phyloP scores from a whole-genome alignment of 2,329 filamentous ascomycete genomes.

The Verticillium nonalfalfae region DNA sequence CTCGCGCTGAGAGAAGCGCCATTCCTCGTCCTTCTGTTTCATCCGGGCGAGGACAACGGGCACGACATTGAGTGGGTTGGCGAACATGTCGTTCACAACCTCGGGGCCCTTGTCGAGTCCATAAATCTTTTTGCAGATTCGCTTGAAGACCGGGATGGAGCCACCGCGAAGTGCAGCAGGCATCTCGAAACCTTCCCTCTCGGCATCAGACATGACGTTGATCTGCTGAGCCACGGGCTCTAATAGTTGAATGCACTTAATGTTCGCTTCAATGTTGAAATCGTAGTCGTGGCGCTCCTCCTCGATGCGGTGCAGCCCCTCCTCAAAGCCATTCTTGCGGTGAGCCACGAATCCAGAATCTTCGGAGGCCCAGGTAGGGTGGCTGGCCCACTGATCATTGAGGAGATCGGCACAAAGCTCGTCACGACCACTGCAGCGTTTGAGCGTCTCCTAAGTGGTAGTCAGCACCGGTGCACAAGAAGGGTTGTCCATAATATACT shows the following conservation, averaged over 20 bases:
- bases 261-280: constrained; percentile 93
- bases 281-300: constrained; percentile 98
- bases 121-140: constrained; percentile 96
- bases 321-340: constrained; percentile 92
- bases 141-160: constrained; percentile 93
- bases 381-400: constrained; percentile 97
- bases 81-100: constrained; percentile 83
- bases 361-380: constrained; percentile 97
- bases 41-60: constrained; percentile 82
- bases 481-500: constrained; percentile 15
- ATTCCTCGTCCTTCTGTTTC: constrained; percentile 95
- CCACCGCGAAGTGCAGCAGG: constrained; percentile 82
- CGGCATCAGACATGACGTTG: constrained; percentile 66
- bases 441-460: constrained; percentile 64
- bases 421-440: constrained; percentile 88
- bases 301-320: constrained; percentile 90
- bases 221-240: constrained; percentile 92
- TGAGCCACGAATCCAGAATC: constrained; percentile 97
- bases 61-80: constrained; percentile 76
- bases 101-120: constrained; percentile 72
- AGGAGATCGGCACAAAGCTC: constrained; percentile 89
- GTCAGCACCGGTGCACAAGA: neutral
- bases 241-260: constrained; percentile 90
- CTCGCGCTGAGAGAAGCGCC: constrained; percentile 93
- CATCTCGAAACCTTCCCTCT: constrained; percentile 70